phyloP scores from a whole-genome alignment of 345 rosid species.

The Excoecaria cochinchinensis region DNA sequence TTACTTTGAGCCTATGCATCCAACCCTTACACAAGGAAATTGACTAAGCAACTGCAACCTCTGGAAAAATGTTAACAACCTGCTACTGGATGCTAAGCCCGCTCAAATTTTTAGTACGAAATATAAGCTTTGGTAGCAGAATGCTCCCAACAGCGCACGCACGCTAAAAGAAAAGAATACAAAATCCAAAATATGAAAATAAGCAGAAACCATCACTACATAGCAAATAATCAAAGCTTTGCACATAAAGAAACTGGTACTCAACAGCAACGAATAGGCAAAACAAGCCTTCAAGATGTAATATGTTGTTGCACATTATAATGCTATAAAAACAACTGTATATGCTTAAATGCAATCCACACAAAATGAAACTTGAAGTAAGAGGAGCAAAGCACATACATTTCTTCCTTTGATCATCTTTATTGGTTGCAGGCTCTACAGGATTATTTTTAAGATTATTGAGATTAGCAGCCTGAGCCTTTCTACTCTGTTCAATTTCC shows the following conservation, averaged over 20 bases:
- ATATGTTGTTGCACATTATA: background rate
- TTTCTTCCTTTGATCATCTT: constrained; percentile 27
- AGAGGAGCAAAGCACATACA: constrained; percentile 25
- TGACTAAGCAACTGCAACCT: background rate
- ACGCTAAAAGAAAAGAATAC: background rate
- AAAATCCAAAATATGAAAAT: background rate
- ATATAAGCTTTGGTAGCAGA: too few species aligned
- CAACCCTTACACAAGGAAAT: background rate
- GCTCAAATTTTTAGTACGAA: too few species aligned
- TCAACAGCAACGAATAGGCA: background rate
- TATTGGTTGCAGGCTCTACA: constrained; percentile 30
- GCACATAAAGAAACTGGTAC: background rate
- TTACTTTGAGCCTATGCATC: background rate
- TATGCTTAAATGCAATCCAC: background rate
- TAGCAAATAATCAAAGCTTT: background rate
- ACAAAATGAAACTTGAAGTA: too few species aligned
- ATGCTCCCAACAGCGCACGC: background rate
- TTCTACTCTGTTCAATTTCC: constrained; percentile 63
- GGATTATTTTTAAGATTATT: constrained; percentile 59
- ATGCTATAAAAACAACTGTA: background rate
- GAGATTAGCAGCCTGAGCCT: constrained; percentile 66
- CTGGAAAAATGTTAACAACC: background rate
- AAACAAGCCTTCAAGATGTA: background rate
- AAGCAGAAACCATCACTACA: background rate
- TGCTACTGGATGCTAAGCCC: background rate